Evolutionary conservation across 2,329 filamentous ascomycete genomes (phyloP), one percentile per base, ranked within the genome.

Genomic region (Beauveria brongniartii): DNA sequence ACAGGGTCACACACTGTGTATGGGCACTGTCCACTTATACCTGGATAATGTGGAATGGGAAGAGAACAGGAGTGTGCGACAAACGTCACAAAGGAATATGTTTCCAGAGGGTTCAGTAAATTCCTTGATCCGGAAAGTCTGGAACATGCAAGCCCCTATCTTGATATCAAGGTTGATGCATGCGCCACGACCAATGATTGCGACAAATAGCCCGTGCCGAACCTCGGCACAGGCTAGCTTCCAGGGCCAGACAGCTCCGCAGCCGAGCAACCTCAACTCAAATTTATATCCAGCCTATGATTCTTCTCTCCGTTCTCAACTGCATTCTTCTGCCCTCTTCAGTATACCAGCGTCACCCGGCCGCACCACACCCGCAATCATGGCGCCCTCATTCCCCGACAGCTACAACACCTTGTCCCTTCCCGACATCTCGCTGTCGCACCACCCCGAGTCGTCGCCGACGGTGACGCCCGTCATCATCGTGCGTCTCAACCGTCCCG

Each of bases 401-500:
- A 72, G 66, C 61, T 83, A 83, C 70, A 71, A 70, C 63, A 65
- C 70, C 50, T 70, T 79, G 58, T 62, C 69, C 47, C 72, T 80
- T 62, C 75, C 75, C 2, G 70, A 78, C 44, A 73, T 84, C 66
- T 73, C 70, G 52, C 69, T 83, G 67, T 76, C 75, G 51, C 80
- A 84, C 67, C 73, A 81, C 64, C 81, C 81, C 0, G 62, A 71
- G 2, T 72, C 74, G 9, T 83, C 86, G 0, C 70, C 79, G 12
- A 74, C 78, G 3, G 80, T 82, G 16, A 89, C 86, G 1, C 80
- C 81, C 18, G 79, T 89, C 56, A 78, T 90, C 55, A 71, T 89
- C 64, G 71, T 90, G 40, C 82, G 82, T 2, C 80, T 90, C 46
- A 78, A 88, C 73, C 83, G 88, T 20, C 88, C 87, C 0, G 71